phyloP scores from a whole-genome alignment of 371 early-diverging fungal genomes.

The Sanchytrium tribonematis region DNA sequence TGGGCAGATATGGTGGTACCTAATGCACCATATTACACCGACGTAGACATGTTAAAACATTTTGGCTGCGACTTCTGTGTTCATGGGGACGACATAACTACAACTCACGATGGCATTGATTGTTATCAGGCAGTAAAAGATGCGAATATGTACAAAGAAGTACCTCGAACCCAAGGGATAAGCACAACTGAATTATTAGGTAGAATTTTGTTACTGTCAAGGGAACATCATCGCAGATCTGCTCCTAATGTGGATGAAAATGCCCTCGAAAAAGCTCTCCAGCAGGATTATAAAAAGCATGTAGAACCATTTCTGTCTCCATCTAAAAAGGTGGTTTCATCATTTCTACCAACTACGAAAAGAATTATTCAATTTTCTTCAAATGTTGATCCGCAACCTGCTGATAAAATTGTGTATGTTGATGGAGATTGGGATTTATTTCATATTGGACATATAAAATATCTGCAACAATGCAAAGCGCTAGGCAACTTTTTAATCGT shows the following conservation, averaged over 20 bases:
- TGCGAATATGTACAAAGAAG: constrained; percentile 50
- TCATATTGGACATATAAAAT: constrained; percentile 81
- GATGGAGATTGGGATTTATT: constrained; percentile 90
- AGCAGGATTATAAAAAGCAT: constrained; percentile 3
- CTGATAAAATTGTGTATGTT: constrained; percentile 41
- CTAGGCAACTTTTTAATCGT: constrained; percentile 66
- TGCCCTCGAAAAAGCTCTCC: constrained; percentile 6
- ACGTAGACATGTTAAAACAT: constrained; percentile 43
- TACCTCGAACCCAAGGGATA: constrained; percentile 48
- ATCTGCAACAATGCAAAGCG: constrained; percentile 54
- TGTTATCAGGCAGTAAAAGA: constrained; percentile 77
- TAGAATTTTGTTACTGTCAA: constrained; percentile 73
- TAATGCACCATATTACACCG: constrained; percentile 74
- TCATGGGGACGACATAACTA: constrained; percentile 85
- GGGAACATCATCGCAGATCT: constrained; percentile 23
- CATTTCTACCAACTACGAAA: constrained; percentile 56
- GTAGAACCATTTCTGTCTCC: constrained; percentile 6
- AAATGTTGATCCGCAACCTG: constrained; percentile 31
- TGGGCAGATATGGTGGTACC: constrained; percentile 81
- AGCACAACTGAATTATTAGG: constrained; percentile 85
- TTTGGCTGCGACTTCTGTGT: constrained; percentile 70
- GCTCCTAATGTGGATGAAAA: not conserved
- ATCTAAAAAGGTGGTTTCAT: constrained; percentile 31
- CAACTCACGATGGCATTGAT: constrained; percentile 73
- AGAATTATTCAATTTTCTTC: constrained; percentile 62